These are phyloP conservation scores for Domatiomyces catenatus DNA, from an alignment of 2,329 filamentous ascomycete genomes.

Conservation along the genomic window DNA sequence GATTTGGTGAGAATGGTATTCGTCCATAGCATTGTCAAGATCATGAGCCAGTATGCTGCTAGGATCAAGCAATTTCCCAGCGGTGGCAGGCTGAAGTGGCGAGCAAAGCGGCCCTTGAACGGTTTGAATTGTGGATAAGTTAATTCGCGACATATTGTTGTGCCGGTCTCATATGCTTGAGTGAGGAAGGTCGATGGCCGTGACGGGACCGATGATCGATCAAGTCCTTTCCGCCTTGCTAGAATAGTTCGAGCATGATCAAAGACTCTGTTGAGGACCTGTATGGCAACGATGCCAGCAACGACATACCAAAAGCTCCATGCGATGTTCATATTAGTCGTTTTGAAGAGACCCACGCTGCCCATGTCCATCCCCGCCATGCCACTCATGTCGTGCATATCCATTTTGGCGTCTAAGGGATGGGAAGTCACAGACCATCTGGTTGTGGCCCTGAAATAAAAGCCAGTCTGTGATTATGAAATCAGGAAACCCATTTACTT, in stretches of 20 bases:
- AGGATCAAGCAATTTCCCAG: conserved; percentile 12
- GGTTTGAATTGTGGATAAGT: conserved; percentile 11
- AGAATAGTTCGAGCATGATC: conserved; percentile 3
- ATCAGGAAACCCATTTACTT: neutral
- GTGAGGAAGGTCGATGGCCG: conserved; percentile 8
- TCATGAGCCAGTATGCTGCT: conserved; percentile 9
- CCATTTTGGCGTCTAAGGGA: conserved; percentile 3
- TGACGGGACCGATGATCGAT: conserved; percentile 5
- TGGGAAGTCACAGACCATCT: neutral
- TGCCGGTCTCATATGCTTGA: conserved; percentile 11
- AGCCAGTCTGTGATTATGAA: neutral
- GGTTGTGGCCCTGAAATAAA: neutral
- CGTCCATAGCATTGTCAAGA: conserved; percentile 14
- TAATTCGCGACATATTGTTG: conserved; percentile 9
- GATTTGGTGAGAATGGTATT: conserved; percentile 11
- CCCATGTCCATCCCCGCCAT: conserved; percentile 16
- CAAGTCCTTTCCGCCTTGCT: conserved; percentile 2
- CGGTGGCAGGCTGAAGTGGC: conserved; percentile 11
- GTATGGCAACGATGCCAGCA: conserved; percentile 5
- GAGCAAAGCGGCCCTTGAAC: conserved; percentile 6
- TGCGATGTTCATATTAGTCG: conserved; percentile 10
- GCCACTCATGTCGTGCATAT: conserved; percentile 11
- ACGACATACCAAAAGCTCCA: conserved; percentile 13
- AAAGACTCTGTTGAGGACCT: conserved; percentile 4
- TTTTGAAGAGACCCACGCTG: conserved; percentile 10